phyloP scores from a whole-genome alignment of 1,284 basidiomycete species.

The Ceratobasidium sp. region DNA sequence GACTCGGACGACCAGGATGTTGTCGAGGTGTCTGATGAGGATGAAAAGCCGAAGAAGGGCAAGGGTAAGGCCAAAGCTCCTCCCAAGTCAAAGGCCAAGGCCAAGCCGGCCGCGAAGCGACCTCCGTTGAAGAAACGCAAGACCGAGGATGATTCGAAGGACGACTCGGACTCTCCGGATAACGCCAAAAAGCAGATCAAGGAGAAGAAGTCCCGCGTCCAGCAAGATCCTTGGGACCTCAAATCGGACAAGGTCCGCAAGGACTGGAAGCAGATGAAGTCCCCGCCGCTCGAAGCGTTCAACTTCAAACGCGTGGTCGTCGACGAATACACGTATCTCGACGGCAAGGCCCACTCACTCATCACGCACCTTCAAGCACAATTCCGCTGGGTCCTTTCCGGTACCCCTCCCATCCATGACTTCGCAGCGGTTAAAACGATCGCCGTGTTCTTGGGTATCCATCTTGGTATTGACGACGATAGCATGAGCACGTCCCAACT shows the following conservation, averaged over 20 bases:
- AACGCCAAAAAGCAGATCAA: conserved; percentile 48
- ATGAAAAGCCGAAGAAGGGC: conserved; percentile 42
- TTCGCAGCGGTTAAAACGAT: conserved; percentile 92
- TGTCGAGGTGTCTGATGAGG: conserved; percentile 26
- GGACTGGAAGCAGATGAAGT: conserved; percentile 81
- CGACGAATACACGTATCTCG: conserved; percentile 95
- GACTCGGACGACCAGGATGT: conserved; percentile 52
- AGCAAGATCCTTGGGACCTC: conserved; percentile 84
- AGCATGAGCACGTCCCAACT: conserved; percentile 77
- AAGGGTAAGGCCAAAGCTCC: conserved; percentile 48
- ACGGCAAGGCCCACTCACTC: conserved; percentile 79
- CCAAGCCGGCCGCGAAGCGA: conserved; percentile 43
- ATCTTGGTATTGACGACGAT: conserved; percentile 90
- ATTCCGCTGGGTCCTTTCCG: conserved; percentile 93
- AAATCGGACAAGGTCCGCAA: conserved; percentile 65
- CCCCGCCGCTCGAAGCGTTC: conserved; percentile 91
- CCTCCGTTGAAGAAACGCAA: conserved; percentile 58
- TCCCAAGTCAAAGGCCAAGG: conserved; percentile 51
- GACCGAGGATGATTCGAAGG: conserved; percentile 46
- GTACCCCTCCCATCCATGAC: conserved; percentile 91
- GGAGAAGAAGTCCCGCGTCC: conserved; percentile 57
- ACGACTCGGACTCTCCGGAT: conserved; percentile 47
- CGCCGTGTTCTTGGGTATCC: conserved; percentile 82
- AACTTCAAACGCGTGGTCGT: conserved; percentile 87
- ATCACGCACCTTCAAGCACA: conserved; percentile 80